These are phyloP conservation scores for Clavulina sp. DNA, from an alignment of 768 basidiomycete species.

Conservation along the genomic window DNA sequence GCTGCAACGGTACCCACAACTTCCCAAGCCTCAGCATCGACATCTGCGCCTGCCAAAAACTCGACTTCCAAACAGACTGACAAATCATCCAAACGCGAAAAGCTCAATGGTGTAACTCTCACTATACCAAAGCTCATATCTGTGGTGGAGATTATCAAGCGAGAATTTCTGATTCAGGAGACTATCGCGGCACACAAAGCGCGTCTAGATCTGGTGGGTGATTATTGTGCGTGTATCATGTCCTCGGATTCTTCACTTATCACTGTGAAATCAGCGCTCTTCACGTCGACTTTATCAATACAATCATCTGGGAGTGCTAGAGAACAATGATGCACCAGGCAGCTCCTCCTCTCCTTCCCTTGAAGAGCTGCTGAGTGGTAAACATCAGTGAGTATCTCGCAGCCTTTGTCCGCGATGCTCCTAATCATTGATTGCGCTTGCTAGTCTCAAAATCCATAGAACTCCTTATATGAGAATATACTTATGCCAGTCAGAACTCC, in stretches of 20 bases:
- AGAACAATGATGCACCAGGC: conserved; percentile 1
- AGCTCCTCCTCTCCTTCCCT: background rate
- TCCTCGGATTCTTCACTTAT: background rate
- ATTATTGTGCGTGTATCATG: background rate
- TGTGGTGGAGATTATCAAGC: conserved; percentile 20
- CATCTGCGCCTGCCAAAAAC: background rate
- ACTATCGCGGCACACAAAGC: background rate
- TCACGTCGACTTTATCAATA: conserved; percentile 8
- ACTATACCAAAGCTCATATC: conserved; percentile 16
- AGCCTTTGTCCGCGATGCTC: background rate
- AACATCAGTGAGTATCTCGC: conserved; percentile 8
- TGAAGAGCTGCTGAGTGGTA: no score
- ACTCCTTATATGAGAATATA: conserved; percentile 12
- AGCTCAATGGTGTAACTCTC: conserved; percentile 12
- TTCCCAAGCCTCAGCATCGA: background rate
- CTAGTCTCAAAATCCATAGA: conserved; percentile 9
- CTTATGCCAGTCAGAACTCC: background rate
- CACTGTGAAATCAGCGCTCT: background rate
- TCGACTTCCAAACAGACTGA: background rate
- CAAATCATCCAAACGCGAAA: conserved; percentile 1
- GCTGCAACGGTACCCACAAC: background rate
- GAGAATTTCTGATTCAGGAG: conserved; percentile 13
- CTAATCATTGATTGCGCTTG: background rate
- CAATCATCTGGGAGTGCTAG: conserved; percentile 8
- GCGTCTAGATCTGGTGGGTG: background rate